Base-by-base conservation (phyloP, 2,329 filamentous ascomycete species). In the Coniosporium tulheliwenetii region DNA sequence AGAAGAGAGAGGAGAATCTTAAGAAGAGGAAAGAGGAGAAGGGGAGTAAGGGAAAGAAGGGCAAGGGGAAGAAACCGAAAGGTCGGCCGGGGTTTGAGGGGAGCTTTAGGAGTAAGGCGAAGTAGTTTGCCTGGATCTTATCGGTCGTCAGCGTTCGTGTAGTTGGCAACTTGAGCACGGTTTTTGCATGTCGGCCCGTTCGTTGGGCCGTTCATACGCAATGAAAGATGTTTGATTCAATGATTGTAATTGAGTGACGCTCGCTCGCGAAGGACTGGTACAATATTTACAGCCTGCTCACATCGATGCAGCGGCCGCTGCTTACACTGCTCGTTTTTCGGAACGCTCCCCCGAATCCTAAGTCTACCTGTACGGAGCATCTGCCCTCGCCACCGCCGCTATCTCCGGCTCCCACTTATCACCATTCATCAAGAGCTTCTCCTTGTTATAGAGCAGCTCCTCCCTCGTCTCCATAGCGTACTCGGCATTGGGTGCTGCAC, bases 381-480 rank as follows among this genome's bases (percentile, higher is more conserved):
- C 91, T 45, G 91, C 91, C 57, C 86, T 80, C 59, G 91, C 91
- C 50, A 77, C 79, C 43, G 91, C 89, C 1, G 89, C 89, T 56
- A 98, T 71, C 67, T 98, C 91, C 7, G 91, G 87, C 70, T 98
- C 91, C 91, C 91, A 98, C 60, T 70, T 69, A 53, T 67, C 65
- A 37, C 65, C 65, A 42, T 58, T 59, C 10, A 45, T 43, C 38
- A 58, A 42, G 35, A 59, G 44, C 48, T 93, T 86, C 55, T 86
- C 85, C 75, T 96, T 96, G 71, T 96, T 96, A 72, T 96, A 96
- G 54, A 96, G 65, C 54, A 96, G 67, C 71, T 96, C 89, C 65
- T 98, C 89, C 59, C 89, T 78, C 47, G 77, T 81, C 65, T 83
- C 79, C 2, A 77, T 83, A 36, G 79, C 78, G 52, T 83, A 84